Evolutionary conservation across 768 basidiomycete genomes (phyloP).

Genomic region (Nevesoporus exiguus): DNA sequence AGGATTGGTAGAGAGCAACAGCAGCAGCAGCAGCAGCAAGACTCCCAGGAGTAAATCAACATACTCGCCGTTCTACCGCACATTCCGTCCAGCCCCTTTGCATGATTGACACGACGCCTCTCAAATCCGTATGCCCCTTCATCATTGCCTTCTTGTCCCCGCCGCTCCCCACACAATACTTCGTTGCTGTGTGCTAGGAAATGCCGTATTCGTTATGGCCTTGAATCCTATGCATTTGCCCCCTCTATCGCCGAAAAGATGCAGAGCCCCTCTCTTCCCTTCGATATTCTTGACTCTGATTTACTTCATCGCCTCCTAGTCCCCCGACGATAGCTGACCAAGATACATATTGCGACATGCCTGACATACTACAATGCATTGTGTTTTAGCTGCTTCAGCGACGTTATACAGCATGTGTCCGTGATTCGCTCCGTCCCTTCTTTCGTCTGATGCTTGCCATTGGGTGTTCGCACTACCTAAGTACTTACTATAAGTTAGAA

Average conservation of each 20-base stretch:
- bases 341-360: conserved; percentile 27
- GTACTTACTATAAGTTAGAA: not conserved
- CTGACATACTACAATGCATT: conserved; percentile 34
- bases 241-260: conserved; percentile 21
- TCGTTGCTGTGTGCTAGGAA: conserved; percentile 12
- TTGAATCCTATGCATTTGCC: conserved; percentile 24
- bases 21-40: conserved; percentile 76
- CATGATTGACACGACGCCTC: conserved; percentile 17
- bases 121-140: conserved; percentile 25
- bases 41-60: conserved; percentile 47
- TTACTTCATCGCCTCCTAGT: conserved; percentile 16
- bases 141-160: conserved; percentile 29
- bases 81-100: conserved; percentile 5
- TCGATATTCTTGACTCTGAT: conserved; percentile 30
- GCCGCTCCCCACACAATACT: conserved; percentile 11
- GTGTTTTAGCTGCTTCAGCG: conserved; percentile 25
- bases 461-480: conserved; percentile 4
- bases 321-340: conserved; percentile 20
- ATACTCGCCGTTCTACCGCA: not conserved
- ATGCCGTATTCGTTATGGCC: conserved; percentile 22
- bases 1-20: conserved; percentile 83
- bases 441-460: conserved; percentile 3
- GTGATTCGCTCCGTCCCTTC: conserved; percentile 10
- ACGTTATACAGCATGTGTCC: conserved; percentile 27
- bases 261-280: conserved; percentile 18